Base-by-base conservation (phyloP, 495 filamentous ascomycete species). In the Daldinia caldariorum region DNA sequence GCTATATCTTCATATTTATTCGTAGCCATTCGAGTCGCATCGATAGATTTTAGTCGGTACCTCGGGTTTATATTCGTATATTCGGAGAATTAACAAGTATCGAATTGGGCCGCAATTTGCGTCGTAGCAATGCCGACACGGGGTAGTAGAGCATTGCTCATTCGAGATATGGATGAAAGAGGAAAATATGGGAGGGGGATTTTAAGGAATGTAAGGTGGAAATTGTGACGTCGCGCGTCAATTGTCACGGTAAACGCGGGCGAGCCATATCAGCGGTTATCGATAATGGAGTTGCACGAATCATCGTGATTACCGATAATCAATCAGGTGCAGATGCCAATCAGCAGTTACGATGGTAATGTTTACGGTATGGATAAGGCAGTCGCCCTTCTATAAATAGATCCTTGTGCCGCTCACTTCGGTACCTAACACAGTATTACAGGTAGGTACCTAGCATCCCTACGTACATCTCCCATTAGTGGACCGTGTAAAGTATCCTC, bases 1-100 rank as follows among this genome's bases (percentile, higher is more conserved):
- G 70, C 72, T n/a, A 70, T 63, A 26, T 75, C 77, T 41, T 75
- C 64, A 53, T 69, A 75, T 18, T 35, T 35, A 41, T 62, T 61
- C 12, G 58, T 34, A 37, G 60, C 59, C 66, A 77, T 74, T 54
- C 49, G 50, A 49, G 29, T 26, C 26, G 41, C 18, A 47, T 55
- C 12, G 7, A 32, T 32, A 6, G 20, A 31, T 26, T 31, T n/a
- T 31, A 31, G 13, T 51, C 10, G 49, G 20, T 29, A 20, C 20
- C 7, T 20, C 12, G 16, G 20, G 22, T 29, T n/a, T 29, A 29
- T 50, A 16, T 50, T 50, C 26, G 5, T 18, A 12, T 14, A 53
- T 32, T 3, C 49, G 5, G 9, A 9, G 26, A 47, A 18, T 4
- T 47, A 47, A 16, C 43, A 38, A 61, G 7, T 13, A 41, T 29